phyloP scores from a whole-genome alignment of 2,329 filamentous ascomycete genomes.

The Nothomitra cinnamomea region DNA sequence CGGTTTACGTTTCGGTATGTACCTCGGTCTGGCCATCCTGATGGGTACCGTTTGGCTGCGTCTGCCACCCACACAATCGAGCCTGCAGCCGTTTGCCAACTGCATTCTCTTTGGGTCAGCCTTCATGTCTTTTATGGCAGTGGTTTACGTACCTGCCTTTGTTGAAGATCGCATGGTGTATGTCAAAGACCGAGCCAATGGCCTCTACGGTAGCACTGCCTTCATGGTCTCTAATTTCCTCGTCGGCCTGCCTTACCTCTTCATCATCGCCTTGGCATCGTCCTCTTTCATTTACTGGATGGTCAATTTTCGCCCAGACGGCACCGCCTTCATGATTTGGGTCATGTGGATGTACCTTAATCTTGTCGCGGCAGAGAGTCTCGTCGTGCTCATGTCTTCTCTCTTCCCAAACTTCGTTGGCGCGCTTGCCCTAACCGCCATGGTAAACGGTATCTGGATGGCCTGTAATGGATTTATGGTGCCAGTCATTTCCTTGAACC shows the following conservation, averaged over 20 bases:
- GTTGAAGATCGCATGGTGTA: conserved; percentile 61
- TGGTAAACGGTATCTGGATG: conserved; percentile 86
- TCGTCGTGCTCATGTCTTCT: conserved; percentile 59
- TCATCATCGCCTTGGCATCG: conserved; percentile 61
- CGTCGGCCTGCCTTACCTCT: conserved; percentile 66
- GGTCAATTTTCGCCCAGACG: conserved; percentile 51
- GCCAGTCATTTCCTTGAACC: conserved; percentile 51
- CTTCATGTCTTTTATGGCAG: conserved; percentile 67
- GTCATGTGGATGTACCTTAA: conserved; percentile 77
- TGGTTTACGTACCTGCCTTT: conserved; percentile 72
- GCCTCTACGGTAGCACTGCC: conserved; percentile 55
- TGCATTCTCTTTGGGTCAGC: conserved; percentile 61
- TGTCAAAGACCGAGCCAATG: conserved; percentile 64
- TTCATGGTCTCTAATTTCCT: conserved; percentile 69
- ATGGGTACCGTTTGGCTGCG: conserved; percentile 81
- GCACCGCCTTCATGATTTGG: conserved; percentile 55
- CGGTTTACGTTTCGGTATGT: conserved; percentile 69
- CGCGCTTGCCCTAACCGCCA: conserved; percentile 60
- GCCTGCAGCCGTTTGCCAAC: conserved; percentile 69
- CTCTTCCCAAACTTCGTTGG: conserved; percentile 68
- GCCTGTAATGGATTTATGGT: conserved; percentile 70
- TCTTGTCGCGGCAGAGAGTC: conserved; percentile 62
- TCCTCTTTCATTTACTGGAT: conserved; percentile 66
- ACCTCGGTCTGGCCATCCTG: conserved; percentile 61
- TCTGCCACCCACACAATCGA: conserved; percentile 46